Base-by-base conservation (phyloP, 2,329 filamentous ascomycete genomes). In the Pseudophaeomoniella oleicola region DNA sequence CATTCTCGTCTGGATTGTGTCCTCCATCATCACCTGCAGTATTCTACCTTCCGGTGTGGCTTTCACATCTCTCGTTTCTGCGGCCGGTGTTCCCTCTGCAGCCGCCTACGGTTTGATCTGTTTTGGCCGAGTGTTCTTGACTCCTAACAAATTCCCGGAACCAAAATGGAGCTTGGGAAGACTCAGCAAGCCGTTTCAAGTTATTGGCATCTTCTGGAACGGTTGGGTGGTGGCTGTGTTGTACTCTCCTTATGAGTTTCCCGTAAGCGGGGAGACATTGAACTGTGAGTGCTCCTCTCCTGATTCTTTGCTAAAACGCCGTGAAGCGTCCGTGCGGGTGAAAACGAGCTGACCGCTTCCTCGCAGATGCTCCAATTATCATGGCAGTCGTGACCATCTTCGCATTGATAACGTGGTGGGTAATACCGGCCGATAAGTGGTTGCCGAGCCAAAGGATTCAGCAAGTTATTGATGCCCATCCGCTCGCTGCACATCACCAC, bases 1-100 rank as follows among this genome's bases (percentile, higher is more conserved):
- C 31, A 62, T 72, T 13, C 68, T 75, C 6, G 70, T 75, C 43
- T 72, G 70, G 60, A 60, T 44, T 2, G 66, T 73, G 6, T 62
- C 67, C 1, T 57, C 71, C 2, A 44, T 73, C 14, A 56, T 75
- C 22, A 70, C 69, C 12, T 76, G 72, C 58, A 75, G 69, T 0
- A 71, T 75, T 35, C 56, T 76, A 2, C 66, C 72, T 0, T 75
- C 70, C 0, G 51, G 55, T 5, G 65, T 68, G 4, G 67, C 66
- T 4, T 71, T 71, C 47, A 70, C 66, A 0, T 70, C 67, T 0
- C 59, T 70, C 6, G 66, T 70, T 32, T 70, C 67, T 0, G 66
- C 66, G 0, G 63, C 67, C 11, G 66, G 66, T 16, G 56, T 62
- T 0, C 58, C 57, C 3, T 62, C 57, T 0, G 56, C 57, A 1